Base-by-base conservation (phyloP, 176 grass and related monocot species). In the Luzula sylvatica region DNA sequence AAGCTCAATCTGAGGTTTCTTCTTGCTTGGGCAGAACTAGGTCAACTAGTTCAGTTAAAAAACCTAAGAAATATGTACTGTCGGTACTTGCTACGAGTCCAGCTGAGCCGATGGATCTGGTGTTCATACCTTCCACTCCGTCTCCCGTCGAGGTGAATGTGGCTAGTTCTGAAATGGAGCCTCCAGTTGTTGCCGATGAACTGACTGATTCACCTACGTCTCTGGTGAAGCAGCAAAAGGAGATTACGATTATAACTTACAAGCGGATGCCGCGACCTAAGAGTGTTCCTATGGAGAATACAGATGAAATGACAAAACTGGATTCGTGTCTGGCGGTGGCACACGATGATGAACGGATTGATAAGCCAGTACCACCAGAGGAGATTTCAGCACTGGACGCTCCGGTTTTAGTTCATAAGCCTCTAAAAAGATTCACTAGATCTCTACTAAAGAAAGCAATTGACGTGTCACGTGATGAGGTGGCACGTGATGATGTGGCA, bases 1-100 rank as follows among this genome's bases (percentile, higher is more conserved):
- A 67, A 52, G 76, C 81, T 22, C 85, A 90, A 66, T 75, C 85
- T 51, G 40, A 70, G 8, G 72, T 86, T 15, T 15, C 65, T 7
- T 78, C 74, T 23, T 59, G 59, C 38, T 77, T 79, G 8, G 92
- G 92, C 40, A 84, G 92, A 59, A 98, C 92, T 29, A 82, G 92
- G 54, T 87, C 82, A 18, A 46, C 59, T 29, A 35, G 18, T 25
- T 45, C 57, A n/a, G 20, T 26, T 8, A 64, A 64, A 7, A 64
- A 29, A 14, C 20, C 59, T 0, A 64, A 64, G 59, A 26, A 47
- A 45, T 64, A 16, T 61, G 65, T 20, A 55, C 29, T 26, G 22
- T 68, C 30, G 4, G 40, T 26, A 1, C 8, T 27, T 16, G 21
- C 14, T 0, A 58, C 7, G 3, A 55, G 8, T 14, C 69, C 4